phyloP scores from a whole-genome alignment of 768 basidiomycete species.

The Dioszegia aurantiaca region DNA sequence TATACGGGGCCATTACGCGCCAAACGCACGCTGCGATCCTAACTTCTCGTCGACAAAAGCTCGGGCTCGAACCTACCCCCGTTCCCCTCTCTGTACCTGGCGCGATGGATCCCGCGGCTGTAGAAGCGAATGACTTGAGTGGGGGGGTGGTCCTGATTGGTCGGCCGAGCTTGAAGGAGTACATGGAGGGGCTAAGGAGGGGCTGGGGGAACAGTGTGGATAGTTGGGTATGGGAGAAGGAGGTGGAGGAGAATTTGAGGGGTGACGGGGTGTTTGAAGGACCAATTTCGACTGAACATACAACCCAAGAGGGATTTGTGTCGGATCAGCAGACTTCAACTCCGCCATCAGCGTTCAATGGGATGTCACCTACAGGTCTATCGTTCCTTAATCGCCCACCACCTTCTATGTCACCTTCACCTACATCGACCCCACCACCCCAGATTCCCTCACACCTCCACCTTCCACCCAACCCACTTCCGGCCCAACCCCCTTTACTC shows the following conservation, averaged over 20 bases:
- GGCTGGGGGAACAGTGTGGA: conserved; percentile 78
- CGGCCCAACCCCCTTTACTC: conserved; percentile 70
- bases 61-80: conserved; percentile 56
- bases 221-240: conserved; percentile 56
- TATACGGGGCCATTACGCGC: conserved; percentile 79
- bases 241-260: conserved; percentile 63
- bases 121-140: conserved; percentile 63
- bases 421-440: background rate
- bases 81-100: conserved; percentile 38
- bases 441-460: conserved; percentile 53
- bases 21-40: conserved; percentile 68
- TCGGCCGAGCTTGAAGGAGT: conserved; percentile 89
- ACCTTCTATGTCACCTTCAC: conserved; percentile 13
- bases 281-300: conserved; percentile 4
- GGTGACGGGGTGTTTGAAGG: conserved; percentile 72
- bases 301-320: conserved; percentile 39
- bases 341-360: conserved; percentile 48
- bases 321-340: conserved; percentile 47
- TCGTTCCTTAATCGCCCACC: conserved; percentile 50
- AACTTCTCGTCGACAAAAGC: conserved; percentile 66
- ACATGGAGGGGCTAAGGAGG: conserved; percentile 75
- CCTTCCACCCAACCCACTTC: conserved; percentile 61
- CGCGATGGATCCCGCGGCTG: conserved; percentile 58
- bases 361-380: conserved; percentile 16
- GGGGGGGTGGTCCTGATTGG: conserved; percentile 85